Evolutionary conservation across 805 yeast genomes (phyloP), one percentile per base, ranked within the genome.

Genomic region (Suhomyces sp.): DNA sequence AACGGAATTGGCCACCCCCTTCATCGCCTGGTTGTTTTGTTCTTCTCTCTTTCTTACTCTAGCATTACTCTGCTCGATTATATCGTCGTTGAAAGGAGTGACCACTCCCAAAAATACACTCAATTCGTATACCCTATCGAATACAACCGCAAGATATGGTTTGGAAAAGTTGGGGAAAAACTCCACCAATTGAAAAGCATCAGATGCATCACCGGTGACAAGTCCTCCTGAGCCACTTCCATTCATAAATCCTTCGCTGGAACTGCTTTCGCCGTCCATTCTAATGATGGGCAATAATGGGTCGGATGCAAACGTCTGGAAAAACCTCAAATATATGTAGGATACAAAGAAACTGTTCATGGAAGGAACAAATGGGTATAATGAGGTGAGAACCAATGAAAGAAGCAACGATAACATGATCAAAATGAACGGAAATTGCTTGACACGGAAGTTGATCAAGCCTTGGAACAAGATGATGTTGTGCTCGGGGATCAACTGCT

Each of bases 201-300:
- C 97, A 0, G 94, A 85, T 0, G 97, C 96, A 66, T 91, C 97
- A 37, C 97, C 97, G 24, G 79, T 67, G 9, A 84, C 69, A 21
- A 76, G 64, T 19, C 63, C 48, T 33, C 63, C 58, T 27, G 64
- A 56, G 7, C 41, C 41, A n/a, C 21, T 37, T 19, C 41, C 41
- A 6, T 37, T 44, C 35, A 25, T 44, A 17, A 27, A 44, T 12
- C 44, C 44, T 3, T 20, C 25, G 15, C 25, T 15, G 20, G 29
- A 8, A n/a, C 40, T 9, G 13, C 41, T 35, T 13, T 22, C 37
- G 56, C 58, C 54, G 50, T 64, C 58, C 4, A 65, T 66, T 58
- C 76, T 52, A 8, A 76, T 66, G 25, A 72, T 60, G 12, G 87
- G 85, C 53, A 85, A 69, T n/a, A 76, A 65, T 43, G 82, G 84